These are phyloP conservation scores for Chloranthus sessilifolius DNA, from an alignment of 164 flowering plant genomes.

Conservation along the genomic window DNA sequence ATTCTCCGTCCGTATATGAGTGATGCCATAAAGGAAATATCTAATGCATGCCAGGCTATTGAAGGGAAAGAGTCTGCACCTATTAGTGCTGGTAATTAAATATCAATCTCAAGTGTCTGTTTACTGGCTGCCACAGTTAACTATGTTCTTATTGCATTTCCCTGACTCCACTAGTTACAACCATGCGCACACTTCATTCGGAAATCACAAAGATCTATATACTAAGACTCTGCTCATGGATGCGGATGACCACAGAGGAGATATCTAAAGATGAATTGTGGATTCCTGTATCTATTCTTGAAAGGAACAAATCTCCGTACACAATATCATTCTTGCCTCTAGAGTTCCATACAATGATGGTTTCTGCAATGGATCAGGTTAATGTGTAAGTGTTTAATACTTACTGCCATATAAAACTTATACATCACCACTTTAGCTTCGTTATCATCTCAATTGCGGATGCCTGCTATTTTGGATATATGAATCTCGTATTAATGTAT, in stretches of 20 bases:
- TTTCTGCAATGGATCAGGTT: slow-evolving; percentile 89
- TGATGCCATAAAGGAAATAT: slow-evolving; percentile 71
- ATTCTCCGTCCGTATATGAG: slow-evolving; percentile 75
- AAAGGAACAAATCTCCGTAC: slow-evolving; percentile 91
- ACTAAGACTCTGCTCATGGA: slow-evolving; percentile 90
- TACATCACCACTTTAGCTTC: neutral
- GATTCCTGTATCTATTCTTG: slow-evolving; percentile 86
- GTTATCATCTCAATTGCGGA: no score
- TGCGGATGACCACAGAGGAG: slow-evolving; percentile 77
- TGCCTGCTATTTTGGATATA: no score
- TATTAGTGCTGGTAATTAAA: slow-evolving; percentile 60
- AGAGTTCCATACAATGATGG: slow-evolving; percentile 64
- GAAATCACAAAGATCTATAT: slow-evolving; percentile 82
- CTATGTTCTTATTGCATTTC: slow-evolving; percentile 10
- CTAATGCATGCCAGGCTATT: slow-evolving; percentile 74
- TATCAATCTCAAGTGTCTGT: slow-evolving; percentile 1
- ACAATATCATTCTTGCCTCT: slow-evolving; percentile 86
- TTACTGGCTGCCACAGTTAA: neutral
- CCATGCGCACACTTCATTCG: slow-evolving; percentile 54
- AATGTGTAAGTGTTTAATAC: slow-evolving; percentile 47
- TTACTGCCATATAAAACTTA: neutral
- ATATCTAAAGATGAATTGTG: slow-evolving; percentile 81
- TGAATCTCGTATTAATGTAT: no score
- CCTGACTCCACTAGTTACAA: slow-evolving; percentile 44
- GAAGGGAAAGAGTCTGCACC: slow-evolving; percentile 95